phyloP scores from a whole-genome alignment of 768 basidiomycete species.

The Kwoniella sp. region DNA sequence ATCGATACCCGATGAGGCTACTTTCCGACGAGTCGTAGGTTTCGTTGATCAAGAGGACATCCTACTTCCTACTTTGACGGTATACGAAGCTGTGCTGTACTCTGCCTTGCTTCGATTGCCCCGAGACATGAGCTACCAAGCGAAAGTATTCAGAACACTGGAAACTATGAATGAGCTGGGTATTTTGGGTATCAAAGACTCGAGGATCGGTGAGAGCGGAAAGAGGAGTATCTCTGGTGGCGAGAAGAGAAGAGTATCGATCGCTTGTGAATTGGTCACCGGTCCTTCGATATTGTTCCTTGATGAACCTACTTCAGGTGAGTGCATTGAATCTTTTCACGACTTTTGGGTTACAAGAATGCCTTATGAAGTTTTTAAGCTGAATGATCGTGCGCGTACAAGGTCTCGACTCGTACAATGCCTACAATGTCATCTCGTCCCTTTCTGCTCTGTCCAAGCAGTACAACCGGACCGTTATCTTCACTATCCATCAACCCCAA shows the following conservation, averaged over 20 bases:
- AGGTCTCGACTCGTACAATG: slow-evolving; percentile 95
- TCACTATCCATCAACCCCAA: slow-evolving; percentile 97
- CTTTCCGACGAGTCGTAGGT: slow-evolving; percentile 84
- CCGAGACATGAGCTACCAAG: slow-evolving; percentile 89
- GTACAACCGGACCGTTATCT: slow-evolving; percentile 92
- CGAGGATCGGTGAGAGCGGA: slow-evolving; percentile 83
- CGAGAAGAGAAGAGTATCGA: slow-evolving; percentile 93
- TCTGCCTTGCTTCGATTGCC: slow-evolving; percentile 87
- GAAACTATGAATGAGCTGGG: slow-evolving; percentile 97
- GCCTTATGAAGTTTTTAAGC: no score
- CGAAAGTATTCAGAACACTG: slow-evolving; percentile 90
- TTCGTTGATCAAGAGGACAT: slow-evolving; percentile 99
- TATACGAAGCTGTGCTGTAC: slow-evolving; percentile 95
- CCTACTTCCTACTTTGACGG: slow-evolving; percentile 92
- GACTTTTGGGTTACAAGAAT: no score
- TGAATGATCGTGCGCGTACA: slow-evolving; percentile 13
- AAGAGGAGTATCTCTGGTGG: slow-evolving; percentile 92
- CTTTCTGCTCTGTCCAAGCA: slow-evolving; percentile 79
- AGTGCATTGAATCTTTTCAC: slow-evolving; percentile 47
- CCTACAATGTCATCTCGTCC: slow-evolving; percentile 88
- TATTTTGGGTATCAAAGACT: slow-evolving; percentile 84
- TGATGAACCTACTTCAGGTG: slow-evolving; percentile 95
- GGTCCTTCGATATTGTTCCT: slow-evolving; percentile 93
- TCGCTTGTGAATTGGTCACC: slow-evolving; percentile 97
- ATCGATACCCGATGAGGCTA: slow-evolving; percentile 65